A percentile compares a stretch with the other conserved stretches of the same genome.
Conservation (phyloP, 768 basidiomycete genomes). For the Infundibulicybe gibba region DNA sequence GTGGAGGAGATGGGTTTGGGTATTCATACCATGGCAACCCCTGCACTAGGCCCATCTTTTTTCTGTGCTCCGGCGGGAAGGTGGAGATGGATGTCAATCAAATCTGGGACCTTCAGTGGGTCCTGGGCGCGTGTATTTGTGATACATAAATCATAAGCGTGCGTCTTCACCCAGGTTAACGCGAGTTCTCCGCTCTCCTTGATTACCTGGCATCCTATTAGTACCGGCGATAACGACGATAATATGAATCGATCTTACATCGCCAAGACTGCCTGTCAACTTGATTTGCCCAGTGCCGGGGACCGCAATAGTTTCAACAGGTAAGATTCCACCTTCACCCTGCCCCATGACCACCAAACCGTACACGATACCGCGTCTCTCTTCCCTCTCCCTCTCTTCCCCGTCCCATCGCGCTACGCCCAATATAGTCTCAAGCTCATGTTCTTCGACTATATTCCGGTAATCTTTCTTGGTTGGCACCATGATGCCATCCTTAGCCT, state of each 20-base stretch:
- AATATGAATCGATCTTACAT: conserved; percentile 34
- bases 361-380: conserved; percentile 74
- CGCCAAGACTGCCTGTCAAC: conserved; percentile 82
- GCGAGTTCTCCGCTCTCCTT: conserved; percentile 90
- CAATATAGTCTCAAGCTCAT: conserved; percentile 80
- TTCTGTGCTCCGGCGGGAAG: conserved; percentile 87
- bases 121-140: conserved; percentile 68
- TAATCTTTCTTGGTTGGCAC: conserved; percentile 34
- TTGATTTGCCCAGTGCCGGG: conserved; percentile 75
- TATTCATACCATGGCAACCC: conserved; percentile 73
- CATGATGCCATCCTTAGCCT: conserved; percentile 12
- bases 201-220: conserved; percentile 53
- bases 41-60: conserved; percentile 93
- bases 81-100: conserved; percentile 84
- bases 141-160: conserved; percentile 77
- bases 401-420: conserved; percentile 79
- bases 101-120: conserved; percentile 67
- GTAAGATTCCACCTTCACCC: conserved; percentile 81
- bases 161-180: conserved; percentile 87
- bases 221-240: not conserved
- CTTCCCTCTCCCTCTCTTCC: conserved; percentile 75
- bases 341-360: conserved; percentile 86
- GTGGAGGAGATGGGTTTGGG: too few species aligned
- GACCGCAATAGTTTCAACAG: conserved; percentile 78
- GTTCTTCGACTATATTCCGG: conserved; percentile 53